Percentiles rank a stretch among this genome's conserved stretches.
Conservation (phyloP, 164 flowering plant genomes). For the Amborella trichopoda region DNA sequence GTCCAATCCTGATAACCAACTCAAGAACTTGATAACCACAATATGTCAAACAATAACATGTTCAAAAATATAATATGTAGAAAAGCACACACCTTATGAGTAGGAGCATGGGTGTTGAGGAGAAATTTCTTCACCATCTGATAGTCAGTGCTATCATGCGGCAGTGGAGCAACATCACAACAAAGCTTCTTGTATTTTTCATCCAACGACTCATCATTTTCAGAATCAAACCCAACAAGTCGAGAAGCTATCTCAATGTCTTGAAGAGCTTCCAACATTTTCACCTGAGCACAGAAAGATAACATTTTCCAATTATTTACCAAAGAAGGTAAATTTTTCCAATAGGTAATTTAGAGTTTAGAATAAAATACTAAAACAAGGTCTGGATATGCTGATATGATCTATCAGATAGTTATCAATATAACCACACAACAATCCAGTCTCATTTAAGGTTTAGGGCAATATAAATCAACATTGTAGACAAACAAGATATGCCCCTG, state of each 20-base stretch:
- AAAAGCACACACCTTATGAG: constrained; percentile 50
- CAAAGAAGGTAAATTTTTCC: too few relatives aligned
- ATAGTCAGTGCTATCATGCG: constrained; percentile 77
- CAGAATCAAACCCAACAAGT: constrained; percentile 82
- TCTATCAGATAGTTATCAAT: too few relatives aligned
- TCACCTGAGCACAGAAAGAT: too few relatives aligned
- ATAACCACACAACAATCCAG: too few relatives aligned
- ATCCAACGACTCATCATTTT: constrained; percentile 66
- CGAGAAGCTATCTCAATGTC: constrained; percentile 96
- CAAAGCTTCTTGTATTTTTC: constrained; percentile 73
- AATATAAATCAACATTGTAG: too few relatives aligned
- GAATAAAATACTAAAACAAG: too few relatives aligned
- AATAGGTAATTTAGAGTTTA: too few relatives aligned
- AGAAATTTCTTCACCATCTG: constrained; percentile 74
- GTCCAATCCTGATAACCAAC: constrained; percentile 55
- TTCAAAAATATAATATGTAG: background rate
- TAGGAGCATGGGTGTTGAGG: constrained; percentile 86
- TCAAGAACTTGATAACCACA: background rate
- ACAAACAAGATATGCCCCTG: too few relatives aligned
- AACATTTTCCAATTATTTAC: too few relatives aligned
- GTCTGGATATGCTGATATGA: too few relatives aligned
- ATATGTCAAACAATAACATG: background rate
- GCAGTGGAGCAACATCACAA: constrained; percentile 51
- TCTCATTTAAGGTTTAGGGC: too few relatives aligned
- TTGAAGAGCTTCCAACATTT: constrained; percentile 94